These are phyloP conservation scores for Fremontodendron californicum DNA, from an alignment of 345 rosid species.

Conservation along the genomic window DNA sequence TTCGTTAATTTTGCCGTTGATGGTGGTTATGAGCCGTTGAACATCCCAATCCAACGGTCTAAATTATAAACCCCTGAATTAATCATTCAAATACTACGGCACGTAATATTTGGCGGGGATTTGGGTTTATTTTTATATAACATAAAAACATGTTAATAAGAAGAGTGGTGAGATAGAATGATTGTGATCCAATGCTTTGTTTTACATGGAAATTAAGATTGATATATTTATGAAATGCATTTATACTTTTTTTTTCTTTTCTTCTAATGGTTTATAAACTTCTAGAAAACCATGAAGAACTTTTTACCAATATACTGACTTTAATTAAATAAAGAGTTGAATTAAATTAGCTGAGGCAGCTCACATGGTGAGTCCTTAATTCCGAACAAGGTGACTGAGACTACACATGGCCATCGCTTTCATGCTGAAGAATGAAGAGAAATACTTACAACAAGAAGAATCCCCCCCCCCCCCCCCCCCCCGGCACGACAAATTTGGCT, in stretches of 20 bases:
- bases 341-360: neutral
- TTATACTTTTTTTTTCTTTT: neutral
- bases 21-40: constrained; percentile 12
- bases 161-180: neutral
- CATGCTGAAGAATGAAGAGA: neutral
- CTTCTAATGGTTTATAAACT: neutral
- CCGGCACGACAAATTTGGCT: neutral
- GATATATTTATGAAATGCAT: neutral
- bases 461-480: neutral
- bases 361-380: constrained; percentile 3
- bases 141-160: neutral
- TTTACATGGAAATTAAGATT: neutral
- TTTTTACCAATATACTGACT: neutral
- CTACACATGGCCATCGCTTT: constrained; percentile 10
- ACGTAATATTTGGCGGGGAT: constrained; percentile 12
- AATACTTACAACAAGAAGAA: neutral
- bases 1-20: constrained; percentile 15
- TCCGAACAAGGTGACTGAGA: neutral
- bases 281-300: neutral
- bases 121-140: neutral
- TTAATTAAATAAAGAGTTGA: neutral
- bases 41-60: neutral
- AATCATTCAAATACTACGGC: neutral
- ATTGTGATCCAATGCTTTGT: neutral
- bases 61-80: neutral